Evolutionary conservation across 768 basidiomycete genomes (phyloP), one percentile per base, ranked within the genome.

Genomic region (Mycena alexandri): DNA sequence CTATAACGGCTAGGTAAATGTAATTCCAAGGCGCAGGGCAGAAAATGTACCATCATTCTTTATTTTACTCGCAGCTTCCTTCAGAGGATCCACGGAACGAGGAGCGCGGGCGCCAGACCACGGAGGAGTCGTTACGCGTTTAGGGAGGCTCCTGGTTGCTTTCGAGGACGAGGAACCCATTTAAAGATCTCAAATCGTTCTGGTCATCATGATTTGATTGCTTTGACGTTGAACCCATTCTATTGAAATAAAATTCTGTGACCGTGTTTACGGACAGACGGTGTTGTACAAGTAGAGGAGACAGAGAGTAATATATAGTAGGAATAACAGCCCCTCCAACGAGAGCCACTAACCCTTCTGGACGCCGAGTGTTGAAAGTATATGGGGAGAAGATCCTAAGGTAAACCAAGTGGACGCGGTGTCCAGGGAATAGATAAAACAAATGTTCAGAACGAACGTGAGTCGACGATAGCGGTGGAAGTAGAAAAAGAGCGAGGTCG

Each of bases 121-220:
- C n/a, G 82, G 71, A 33, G 86, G 80, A 46, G 52, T 63, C 8
- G 80, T 77, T 61, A 82, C 80, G 41, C 79, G 79, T 57, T 79
- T 87, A 13, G 90, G 88, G 21, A 91, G 80, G 71, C 79, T 86
- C 29, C 89, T 84, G 2, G 81, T 79, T 65, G 84, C 82, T 78
- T 90, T 93, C 9, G 92, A 93, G 33, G 88, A 73, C 19, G 83
- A 78, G 54, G 79, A 80, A 13, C 92, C 92, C 92, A 93, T 93
- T 41, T 34, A 3, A 44, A 51, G 25, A n/a, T n/a, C n/a, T 33
- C 9, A 29, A 47, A n/a, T 16, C 29, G 54, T 29, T 56, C 36
- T 34, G 47, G 38, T 38, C 38, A 11, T 2, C 2, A 10, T 38
- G 38, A 38, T 14, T 10, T 38, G 14, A 38, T 38, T 11, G 10